Percentiles rank a stretch among this genome's conserved stretches.
phyloP scores from a whole-genome alignment of 495 filamentous ascomycete genomes.

The Lophium mytilinum region DNA sequence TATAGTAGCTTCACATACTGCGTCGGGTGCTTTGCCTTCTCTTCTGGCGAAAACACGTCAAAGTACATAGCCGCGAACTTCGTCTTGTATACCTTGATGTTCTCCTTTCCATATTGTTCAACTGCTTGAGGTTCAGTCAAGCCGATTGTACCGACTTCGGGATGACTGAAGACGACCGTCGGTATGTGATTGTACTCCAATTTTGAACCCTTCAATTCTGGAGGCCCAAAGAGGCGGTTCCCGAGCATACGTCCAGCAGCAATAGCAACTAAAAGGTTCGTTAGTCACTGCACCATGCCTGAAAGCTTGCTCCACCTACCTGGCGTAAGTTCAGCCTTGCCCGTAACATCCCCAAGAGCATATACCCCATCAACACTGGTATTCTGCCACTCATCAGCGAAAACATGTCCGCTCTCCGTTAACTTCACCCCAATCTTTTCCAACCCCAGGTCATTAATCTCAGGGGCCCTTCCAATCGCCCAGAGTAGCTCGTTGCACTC shows the following conservation, averaged over 20 bases:
- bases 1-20: constrained; percentile 28
- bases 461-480: constrained; percentile 19
- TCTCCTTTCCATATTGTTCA: constrained; percentile 45
- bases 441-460: constrained; percentile 9
- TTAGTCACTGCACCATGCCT: background rate
- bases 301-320: background rate
- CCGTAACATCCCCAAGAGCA: constrained; percentile 53
- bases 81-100: constrained; percentile 51
- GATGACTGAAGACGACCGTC: constrained; percentile 54
- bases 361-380: constrained; percentile 48
- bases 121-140: constrained; percentile 51
- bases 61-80: constrained; percentile 53
- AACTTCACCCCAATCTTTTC: constrained; percentile 7
- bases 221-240: constrained; percentile 49
- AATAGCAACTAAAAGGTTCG: constrained; percentile 41
- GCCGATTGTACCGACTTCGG: constrained; percentile 50
- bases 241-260: constrained; percentile 51
- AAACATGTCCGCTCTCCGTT: constrained; percentile 37
- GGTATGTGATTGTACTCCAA: constrained; percentile 52
- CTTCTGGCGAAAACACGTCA: constrained; percentile 43
- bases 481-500: constrained; percentile 21
- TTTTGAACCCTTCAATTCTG: constrained; percentile 41
- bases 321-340: constrained; percentile 52
- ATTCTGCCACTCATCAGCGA: constrained; percentile 54
- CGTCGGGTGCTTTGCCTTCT: constrained; percentile 50